Base-by-base conservation (phyloP, 2,329 filamentous ascomycete genomes). In the Chalara sp. region DNA sequence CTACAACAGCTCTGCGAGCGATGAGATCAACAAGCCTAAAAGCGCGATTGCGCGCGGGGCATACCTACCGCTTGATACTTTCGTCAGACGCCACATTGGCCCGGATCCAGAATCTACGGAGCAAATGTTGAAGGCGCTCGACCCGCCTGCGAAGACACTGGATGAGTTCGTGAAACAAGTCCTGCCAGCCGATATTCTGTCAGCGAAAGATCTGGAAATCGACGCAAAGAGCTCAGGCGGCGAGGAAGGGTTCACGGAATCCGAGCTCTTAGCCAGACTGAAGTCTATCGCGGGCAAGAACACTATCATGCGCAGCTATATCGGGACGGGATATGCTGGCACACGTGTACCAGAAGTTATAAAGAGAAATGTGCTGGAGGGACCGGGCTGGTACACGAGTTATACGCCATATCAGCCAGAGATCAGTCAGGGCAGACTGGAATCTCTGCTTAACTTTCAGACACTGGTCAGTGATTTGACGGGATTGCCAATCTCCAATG, bases 351-450 rank as follows among this genome's bases (percentile, higher is more conserved):
- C 92, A 5, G 81, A 89, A 50, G 91, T 96, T 51, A 95, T 97
- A 67, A 89, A 93, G 75, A 80, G 91, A 59, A 96, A 96, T 66
- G 79, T 97, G 5, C 74, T 97, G 52, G 90, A 97, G 75, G 92
- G 87, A 67, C 92, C 92, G 5, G 90, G 85, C 7, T 97, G 92
- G 92, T 97, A 97, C 69, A 97, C 92, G 40, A 96, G 90, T 72
- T 96, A 97, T 69, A 96, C 92, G 0, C 92, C 92, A 12, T 97
- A 96, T 70, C 92, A 97, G 72, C 87, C 92, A 2, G 92, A 97
- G 72, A 96, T 97, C 73, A 96, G 90, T 67, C 92, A 97, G 72
- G 92, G 92, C 35, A 84, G 92, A 50, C 72, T 97, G 55, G 89
- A 96, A 75, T 95, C 89, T 5, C 74, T 97, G 49, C 75, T 97